Evolutionary conservation across 805 yeast genomes (phyloP).

Genomic region (Ogataea trehaloabstinens): DNA sequence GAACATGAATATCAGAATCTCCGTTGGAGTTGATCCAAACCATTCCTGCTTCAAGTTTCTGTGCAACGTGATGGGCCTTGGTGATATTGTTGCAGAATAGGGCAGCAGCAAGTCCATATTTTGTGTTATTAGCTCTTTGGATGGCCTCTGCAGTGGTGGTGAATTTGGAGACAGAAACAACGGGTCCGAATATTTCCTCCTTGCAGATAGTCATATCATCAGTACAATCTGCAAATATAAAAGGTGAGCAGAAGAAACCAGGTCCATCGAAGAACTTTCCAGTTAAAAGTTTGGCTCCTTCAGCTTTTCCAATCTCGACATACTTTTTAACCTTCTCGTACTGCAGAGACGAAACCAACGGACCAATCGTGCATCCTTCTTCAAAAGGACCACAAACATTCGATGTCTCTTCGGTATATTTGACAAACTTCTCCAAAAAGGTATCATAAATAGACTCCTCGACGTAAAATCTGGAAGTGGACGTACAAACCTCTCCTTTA

Average conservation of each 20-base stretch:
- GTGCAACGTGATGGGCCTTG: conserved; percentile 61
- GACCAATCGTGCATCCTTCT: conserved; percentile 65
- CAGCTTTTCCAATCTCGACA: conserved; percentile 62
- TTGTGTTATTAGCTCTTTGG: conserved; percentile 61
- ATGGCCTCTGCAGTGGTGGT: conserved; percentile 63
- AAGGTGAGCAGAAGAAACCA: conserved; percentile 70
- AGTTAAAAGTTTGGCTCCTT: conserved; percentile 70
- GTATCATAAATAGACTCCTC: conserved; percentile 43
- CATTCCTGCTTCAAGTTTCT: conserved; percentile 64
- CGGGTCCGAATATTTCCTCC: conserved; percentile 84
- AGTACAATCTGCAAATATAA: conserved; percentile 65
- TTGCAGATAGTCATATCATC: conserved; percentile 62
- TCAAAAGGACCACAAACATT: conserved; percentile 71
- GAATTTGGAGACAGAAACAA: conserved; percentile 67
- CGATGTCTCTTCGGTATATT: conserved; percentile 38
- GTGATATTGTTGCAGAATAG: conserved; percentile 62
- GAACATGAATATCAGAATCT: conserved; percentile 53
- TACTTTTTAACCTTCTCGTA: conserved; percentile 64
- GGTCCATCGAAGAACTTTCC: conserved; percentile 59
- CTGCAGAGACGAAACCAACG: conserved; percentile 67
- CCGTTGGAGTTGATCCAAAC: conserved; percentile 61
- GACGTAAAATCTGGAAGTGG: conserved; percentile 45
- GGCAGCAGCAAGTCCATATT: conserved; percentile 79
- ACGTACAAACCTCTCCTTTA: conserved; percentile 48
- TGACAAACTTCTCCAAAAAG: conserved; percentile 38